phyloP scores from a whole-genome alignment of 179 eudicot species.

The Patellifolia procumbens region DNA sequence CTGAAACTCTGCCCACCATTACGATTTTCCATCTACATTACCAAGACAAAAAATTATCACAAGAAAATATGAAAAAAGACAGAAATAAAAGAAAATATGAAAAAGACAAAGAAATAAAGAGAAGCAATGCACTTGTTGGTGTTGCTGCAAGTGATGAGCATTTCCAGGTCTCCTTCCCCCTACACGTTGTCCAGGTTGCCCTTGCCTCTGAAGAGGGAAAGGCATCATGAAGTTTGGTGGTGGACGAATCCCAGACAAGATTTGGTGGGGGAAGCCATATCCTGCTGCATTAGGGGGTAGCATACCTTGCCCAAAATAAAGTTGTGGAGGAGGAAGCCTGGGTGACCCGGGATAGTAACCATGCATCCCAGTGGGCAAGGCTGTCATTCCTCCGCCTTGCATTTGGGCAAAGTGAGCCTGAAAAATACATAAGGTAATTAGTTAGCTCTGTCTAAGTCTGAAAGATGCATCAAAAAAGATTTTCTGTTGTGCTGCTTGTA shows the following conservation, averaged over 20 bases:
- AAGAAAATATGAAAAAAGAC: background rate
- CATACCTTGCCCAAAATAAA: constrained; percentile 54
- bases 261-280: constrained; percentile 55
- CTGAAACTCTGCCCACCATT: constrained; percentile 44
- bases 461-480: no score
- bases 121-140: constrained; percentile 10
- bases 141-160: constrained; percentile 37
- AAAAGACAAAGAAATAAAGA: background rate
- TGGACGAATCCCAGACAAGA: constrained; percentile 50
- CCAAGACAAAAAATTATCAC: background rate
- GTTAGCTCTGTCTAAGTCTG: no score
- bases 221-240: constrained; percentile 53
- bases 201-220: constrained; percentile 39
- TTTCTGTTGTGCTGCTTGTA: no score
- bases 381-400: constrained; percentile 37
- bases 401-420: constrained; percentile 62
- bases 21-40: constrained; percentile 25
- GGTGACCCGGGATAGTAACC: constrained; percentile 41
- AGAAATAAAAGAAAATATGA: background rate
- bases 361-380: constrained; percentile 42
- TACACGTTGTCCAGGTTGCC: constrained; percentile 33
- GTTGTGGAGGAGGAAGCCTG: constrained; percentile 49
- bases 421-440: background rate
- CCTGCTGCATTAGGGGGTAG: constrained; percentile 48
- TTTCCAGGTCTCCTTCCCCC: constrained; percentile 43